Base-by-base conservation (phyloP, 805 yeast species). In the Monosporozyma solicola region DNA sequence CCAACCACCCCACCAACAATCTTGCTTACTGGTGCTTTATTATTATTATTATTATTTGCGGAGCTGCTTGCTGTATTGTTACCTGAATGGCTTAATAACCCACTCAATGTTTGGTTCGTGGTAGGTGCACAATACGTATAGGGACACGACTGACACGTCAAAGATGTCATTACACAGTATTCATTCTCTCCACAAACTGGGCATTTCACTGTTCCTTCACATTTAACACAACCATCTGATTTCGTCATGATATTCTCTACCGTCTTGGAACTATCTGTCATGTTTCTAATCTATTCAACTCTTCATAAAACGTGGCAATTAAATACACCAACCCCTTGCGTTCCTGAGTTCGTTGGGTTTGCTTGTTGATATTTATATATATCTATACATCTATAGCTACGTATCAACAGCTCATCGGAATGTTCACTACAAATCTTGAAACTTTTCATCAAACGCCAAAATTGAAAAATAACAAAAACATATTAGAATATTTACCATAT, bases 1-100 rank as follows among this genome's bases (percentile, higher is more conserved):
- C 87, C 91, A 2, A 82, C 77, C 1, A 83, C 82, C 27, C 90
- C 91, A 24, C 90, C 92, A 0, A 84, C 86, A 22, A 84, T 76
- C 83, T 87, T 27, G 27, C 51, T 5, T 13, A 24, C 31, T 10
- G 29, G 10, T 8, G 20, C n/a, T 3, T n/a, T 11, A 20, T 20
- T 15, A 8, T n/a, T 11, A 8, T n/a, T 11, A 32, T 47, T 48
- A 5, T 88, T 85, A 20, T 74, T 66, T 49, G 74, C 66, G 49
- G 74, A 63, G 7, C 5, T 35, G 5, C 4, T 32, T 32, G 37
- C 7, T 9, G 39, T 35, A 35, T 7, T 2, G 15, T 35, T 35
- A 35, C n/a, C 43, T 9, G 43, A 15, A 32, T 39, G 39, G 32
- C 24, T 51, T 22, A 43, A 22, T 7, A 44, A 13, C 16, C 47